Base-by-base conservation (phyloP, 2,329 filamentous ascomycete species). In the Apiospora aurea region DNA sequence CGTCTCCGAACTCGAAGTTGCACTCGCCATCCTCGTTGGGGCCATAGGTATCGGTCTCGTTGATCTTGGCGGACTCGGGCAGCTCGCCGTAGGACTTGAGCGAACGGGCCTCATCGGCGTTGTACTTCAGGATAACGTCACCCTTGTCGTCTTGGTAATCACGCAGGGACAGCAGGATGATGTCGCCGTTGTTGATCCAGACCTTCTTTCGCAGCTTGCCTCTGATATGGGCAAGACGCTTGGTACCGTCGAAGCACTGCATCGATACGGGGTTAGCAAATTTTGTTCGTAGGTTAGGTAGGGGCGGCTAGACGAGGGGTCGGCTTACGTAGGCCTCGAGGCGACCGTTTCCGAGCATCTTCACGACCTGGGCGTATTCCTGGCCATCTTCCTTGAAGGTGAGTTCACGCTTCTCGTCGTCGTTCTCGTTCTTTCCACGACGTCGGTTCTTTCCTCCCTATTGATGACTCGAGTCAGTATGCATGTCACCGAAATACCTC, bases 201-300 rank as follows among this genome's bases (percentile, higher is more conserved):
- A 98, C 96, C 90, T 99, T 99, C 90, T 99, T 99, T 80, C 96
- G 92, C 80, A 99, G 93, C 87, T 99, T 98, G 86, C 96, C 96
- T 76, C 96, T 94, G 79, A 94, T 94, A 83, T 96, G 92, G 75
- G 92, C 92, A 34, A 94, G 75, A 51, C 68, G 46, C 47, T 53
- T 51, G 49, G 49, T 51, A 51, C 49, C 49, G 26, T 69, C 68
- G 47, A 69, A 69, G 38, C 68, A 68, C 66, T 46, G n/a, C 8
- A 14, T 44, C 43, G 26, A n/a, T 41, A 64, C 10, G 10, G 10
- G 29, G 57, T 69, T 10, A 34, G 24, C 16, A 29, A 24, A 26
- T 13, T 49, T n/a, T 10, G n/a, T 34, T 38, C 44, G 24, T 44
- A 1, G 13, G 13, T 11, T 11, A 61, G n/a, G 1, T 10, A 51